Conservation (phyloP, 352 stramenopile species). For the Saprolegnia diclina region DNA sequence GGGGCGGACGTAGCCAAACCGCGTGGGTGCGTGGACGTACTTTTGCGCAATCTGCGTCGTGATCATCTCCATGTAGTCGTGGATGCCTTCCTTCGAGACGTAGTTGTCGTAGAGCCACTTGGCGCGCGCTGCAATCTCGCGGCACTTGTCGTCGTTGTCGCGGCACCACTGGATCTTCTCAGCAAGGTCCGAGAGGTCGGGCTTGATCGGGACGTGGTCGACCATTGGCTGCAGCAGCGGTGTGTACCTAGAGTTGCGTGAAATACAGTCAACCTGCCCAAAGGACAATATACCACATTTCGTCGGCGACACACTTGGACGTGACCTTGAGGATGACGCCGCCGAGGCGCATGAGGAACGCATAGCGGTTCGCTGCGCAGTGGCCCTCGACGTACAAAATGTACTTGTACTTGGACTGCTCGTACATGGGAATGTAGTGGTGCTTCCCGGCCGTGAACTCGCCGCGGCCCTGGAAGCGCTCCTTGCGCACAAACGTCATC, state of each 20-base stretch:
- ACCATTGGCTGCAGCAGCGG: slow-evolving; percentile 93
- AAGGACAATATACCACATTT: slow-evolving; percentile 85
- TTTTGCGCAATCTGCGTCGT: slow-evolving; percentile 82
- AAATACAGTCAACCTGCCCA: background rate
- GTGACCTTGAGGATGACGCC: slow-evolving; percentile 96
- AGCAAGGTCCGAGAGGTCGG: slow-evolving; percentile 95
- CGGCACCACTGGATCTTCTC: slow-evolving; percentile 98
- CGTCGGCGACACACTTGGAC: slow-evolving; percentile 91
- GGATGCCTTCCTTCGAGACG: slow-evolving; percentile 85
- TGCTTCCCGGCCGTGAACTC: slow-evolving; percentile 89
- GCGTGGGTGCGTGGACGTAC: background rate
- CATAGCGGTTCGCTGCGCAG: slow-evolving; percentile 97
- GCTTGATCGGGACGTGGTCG: slow-evolving; percentile 96
- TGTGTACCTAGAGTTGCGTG: slow-evolving; percentile 87
- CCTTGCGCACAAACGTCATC: slow-evolving; percentile 91
- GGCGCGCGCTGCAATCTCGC: slow-evolving; percentile 92
- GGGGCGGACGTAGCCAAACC: slow-evolving; percentile 17
- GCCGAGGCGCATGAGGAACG: slow-evolving; percentile 97
- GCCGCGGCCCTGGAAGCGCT: slow-evolving; percentile 35
- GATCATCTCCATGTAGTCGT: slow-evolving; percentile 98
- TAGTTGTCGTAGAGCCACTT: slow-evolving; percentile 92
- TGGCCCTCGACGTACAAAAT: slow-evolving; percentile 96
- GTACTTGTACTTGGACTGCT: slow-evolving; percentile 97
- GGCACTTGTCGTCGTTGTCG: slow-evolving; percentile 95
- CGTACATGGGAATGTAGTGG: slow-evolving; percentile 97